These are phyloP conservation scores for Papilionanthe hybrid DNA, from an alignment of 116 monocot genomes.

Conservation along the genomic window DNA sequence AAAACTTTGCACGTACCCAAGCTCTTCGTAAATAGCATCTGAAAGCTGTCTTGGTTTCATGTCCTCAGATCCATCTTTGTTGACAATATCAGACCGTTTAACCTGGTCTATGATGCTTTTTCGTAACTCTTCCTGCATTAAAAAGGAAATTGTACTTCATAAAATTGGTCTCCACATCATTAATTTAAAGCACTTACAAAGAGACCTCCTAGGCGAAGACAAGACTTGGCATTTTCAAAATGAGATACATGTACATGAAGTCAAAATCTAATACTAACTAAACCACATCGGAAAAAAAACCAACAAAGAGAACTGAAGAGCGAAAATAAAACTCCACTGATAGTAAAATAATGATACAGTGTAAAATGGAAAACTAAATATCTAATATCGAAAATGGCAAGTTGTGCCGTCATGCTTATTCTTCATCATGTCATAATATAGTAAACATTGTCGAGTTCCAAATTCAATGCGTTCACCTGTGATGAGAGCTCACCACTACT, in stretches of 20 bases:
- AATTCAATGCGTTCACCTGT: too few species aligned
- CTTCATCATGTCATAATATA: too few species aligned
- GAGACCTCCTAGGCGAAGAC: neutral
- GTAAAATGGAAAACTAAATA: neutral
- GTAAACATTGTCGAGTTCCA: too few species aligned
- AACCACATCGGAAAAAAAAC: neutral
- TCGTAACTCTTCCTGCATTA: constrained; percentile 64
- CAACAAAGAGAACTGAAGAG: too few species aligned
- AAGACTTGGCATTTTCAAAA: neutral
- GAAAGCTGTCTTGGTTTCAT: constrained; percentile 82
- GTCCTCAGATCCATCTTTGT: constrained; percentile 60
- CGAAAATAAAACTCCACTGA: neutral
- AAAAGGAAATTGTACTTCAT: neutral
- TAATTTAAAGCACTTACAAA: neutral
- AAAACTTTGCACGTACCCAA: constrained; percentile 47
- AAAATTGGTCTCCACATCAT: neutral
- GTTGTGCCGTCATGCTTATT: neutral
- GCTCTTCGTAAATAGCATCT: constrained; percentile 84
- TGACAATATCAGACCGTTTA: constrained; percentile 63
- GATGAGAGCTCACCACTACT: too few species aligned
- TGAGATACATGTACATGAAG: neutral
- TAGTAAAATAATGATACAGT: neutral
- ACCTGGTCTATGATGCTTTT: constrained; percentile 59
- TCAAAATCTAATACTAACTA: neutral
- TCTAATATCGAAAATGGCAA: neutral